phyloP scores from a whole-genome alignment of 208 protist genomes.

The Herpetomonas samuelpessoai region DNA sequence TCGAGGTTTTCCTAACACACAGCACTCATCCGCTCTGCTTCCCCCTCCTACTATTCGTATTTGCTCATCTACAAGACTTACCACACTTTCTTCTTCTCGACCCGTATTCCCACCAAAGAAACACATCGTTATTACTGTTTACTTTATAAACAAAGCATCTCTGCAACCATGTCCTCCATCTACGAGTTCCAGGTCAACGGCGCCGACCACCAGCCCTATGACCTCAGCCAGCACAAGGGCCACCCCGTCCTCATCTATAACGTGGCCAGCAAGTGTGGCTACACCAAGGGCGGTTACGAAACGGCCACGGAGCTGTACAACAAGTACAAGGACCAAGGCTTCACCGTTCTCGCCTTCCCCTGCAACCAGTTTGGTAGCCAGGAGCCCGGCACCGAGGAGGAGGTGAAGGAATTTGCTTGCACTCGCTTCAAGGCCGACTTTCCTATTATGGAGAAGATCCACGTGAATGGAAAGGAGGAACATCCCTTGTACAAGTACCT shows the following conservation, averaged over 20 bases:
- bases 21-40: neutral
- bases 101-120: neutral
- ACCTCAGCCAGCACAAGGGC: constrained; percentile 84
- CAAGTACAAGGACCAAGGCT: constrained; percentile 81
- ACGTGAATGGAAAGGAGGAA: constrained; percentile 85
- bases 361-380: constrained; percentile 90
- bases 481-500: constrained; percentile 83
- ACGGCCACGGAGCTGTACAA: constrained; percentile 77
- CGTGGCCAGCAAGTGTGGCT: constrained; percentile 91
- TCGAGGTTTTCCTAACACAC: neutral
- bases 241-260: constrained; percentile 92
- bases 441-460: constrained; percentile 89
- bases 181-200: constrained; percentile 78
- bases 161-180: constrained; percentile 62
- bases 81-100: neutral
- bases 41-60: constrained; percentile 1
- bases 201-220: constrained; percentile 72
- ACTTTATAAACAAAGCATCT: too few relatives aligned
- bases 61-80: constrained; percentile 1
- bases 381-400: constrained; percentile 79
- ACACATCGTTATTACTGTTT: neutral
- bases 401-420: constrained; percentile 76
- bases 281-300: constrained; percentile 81
- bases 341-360: constrained; percentile 91
- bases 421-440: constrained; percentile 64